Conservation (phyloP, 345 rosid species). For the Dovyalis caffra region DNA sequence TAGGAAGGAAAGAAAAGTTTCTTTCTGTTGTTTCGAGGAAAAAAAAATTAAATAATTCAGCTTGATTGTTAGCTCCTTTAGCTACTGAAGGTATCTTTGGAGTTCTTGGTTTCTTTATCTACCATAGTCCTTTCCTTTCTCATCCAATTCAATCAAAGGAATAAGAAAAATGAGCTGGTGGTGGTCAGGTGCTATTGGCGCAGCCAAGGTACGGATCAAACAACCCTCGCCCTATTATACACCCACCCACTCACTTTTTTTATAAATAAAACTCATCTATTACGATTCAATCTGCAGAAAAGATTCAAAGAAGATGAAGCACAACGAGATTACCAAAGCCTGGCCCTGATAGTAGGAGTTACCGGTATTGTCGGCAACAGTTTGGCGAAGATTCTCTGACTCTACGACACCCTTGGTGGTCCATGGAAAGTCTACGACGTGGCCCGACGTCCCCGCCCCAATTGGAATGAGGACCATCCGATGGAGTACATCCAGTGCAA, state of each 20-base stretch:
- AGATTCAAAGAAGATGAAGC: slow-evolving; percentile 60
- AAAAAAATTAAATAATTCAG: too few species aligned
- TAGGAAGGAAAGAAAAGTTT: too few species aligned
- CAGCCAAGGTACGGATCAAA: slow-evolving; percentile 18
- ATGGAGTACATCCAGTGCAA: slow-evolving; percentile 90
- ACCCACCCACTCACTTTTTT: background rate
- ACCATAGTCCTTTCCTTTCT: background rate
- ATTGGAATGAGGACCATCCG: slow-evolving; percentile 70
- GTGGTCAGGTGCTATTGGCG: slow-evolving; percentile 50
- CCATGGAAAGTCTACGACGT: slow-evolving; percentile 97
- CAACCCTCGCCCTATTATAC: background rate
- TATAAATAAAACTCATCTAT: background rate
- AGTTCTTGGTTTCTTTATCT: too few species aligned
- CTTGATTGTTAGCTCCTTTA: too few species aligned
- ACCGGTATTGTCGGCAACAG: slow-evolving; percentile 94
- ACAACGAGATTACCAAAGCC: slow-evolving; percentile 55
- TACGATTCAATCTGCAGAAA: slow-evolving; percentile 46
- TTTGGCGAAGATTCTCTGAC: slow-evolving; percentile 84
- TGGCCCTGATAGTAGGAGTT: slow-evolving; percentile 72
- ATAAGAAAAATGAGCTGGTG: slow-evolving; percentile 30
- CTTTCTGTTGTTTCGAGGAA: too few species aligned
- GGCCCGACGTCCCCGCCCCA: slow-evolving; percentile 78
- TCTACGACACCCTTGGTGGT: slow-evolving; percentile 82
- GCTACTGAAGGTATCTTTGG: too few species aligned
- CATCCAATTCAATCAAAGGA: background rate